Conservation (phyloP, 495 filamentous ascomycete genomes). For the Mycothermus thermophilus region DNA sequence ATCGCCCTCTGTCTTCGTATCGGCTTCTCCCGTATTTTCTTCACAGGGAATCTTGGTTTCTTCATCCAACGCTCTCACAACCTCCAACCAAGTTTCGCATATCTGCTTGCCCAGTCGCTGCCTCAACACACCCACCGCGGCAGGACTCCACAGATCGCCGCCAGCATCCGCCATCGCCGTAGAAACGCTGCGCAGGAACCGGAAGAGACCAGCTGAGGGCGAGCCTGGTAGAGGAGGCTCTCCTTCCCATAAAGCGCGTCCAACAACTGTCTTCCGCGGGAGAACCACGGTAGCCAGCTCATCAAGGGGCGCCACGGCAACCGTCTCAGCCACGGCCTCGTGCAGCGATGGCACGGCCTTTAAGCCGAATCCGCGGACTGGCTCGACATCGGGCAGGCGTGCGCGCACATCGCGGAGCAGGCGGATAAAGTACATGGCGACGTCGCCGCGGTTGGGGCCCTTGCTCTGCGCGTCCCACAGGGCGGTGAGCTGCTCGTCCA, state of each 20-base stretch:
- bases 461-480: slow-evolving; percentile 33
- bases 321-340: slow-evolving; percentile 31
- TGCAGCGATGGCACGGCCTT: slow-evolving; percentile 45
- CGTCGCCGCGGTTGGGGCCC: slow-evolving; percentile 31
- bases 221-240: slow-evolving; percentile 63
- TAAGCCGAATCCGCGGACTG: slow-evolving; percentile 32
- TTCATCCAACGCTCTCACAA: slow-evolving; percentile 13
- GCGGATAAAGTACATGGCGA: slow-evolving; percentile 61
- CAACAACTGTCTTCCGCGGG: slow-evolving; percentile 27
- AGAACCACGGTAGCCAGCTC: slow-evolving; percentile 25
- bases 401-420: slow-evolving; percentile 60
- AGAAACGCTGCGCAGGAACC: slow-evolving; percentile 52
- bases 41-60: too few relatives aligned
- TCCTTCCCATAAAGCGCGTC: slow-evolving; percentile 63
- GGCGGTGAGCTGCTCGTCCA: slow-evolving; percentile 41
- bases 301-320: slow-evolving; percentile 24
- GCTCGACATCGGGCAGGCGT: slow-evolving; percentile 41
- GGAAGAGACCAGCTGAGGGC: slow-evolving; percentile 64
- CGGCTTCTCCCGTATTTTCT: slow-evolving; percentile 3
- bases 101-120: slow-evolving; percentile 32
- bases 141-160: slow-evolving; percentile 70
- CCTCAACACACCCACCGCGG: slow-evolving; percentile 53
- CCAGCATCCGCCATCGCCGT: slow-evolving; percentile 55
- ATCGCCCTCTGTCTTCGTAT: slow-evolving; percentile 16
- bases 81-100: slow-evolving; percentile 26